Conservation (phyloP, 768 basidiomycete species). For the Tubosaeta brunneosetosa region DNA sequence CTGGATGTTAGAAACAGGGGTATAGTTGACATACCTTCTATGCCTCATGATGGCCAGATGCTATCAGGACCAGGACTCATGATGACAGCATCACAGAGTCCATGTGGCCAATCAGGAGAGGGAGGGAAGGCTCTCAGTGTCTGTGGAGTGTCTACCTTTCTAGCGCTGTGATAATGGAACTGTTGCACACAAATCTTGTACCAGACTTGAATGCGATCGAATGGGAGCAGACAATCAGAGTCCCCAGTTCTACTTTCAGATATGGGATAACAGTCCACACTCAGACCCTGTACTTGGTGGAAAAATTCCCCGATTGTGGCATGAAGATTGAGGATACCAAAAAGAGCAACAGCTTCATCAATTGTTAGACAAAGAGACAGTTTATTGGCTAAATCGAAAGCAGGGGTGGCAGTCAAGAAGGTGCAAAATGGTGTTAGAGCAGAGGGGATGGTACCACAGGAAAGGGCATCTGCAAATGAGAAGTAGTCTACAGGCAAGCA, state of each 20-base stretch:
- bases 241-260: background rate
- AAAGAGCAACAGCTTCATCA: too few relatives aligned
- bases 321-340: too few relatives aligned
- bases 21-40: background rate
- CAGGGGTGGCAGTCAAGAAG: too few relatives aligned
- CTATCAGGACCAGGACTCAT: background rate
- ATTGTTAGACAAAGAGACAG: too few relatives aligned
- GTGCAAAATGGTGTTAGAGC: too few relatives aligned
- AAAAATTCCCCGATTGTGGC: too few relatives aligned
- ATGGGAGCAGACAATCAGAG: background rate
- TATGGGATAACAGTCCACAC: background rate
- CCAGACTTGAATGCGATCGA: constrained; percentile 3
- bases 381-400: too few relatives aligned
- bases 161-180: background rate
- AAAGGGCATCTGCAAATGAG: too few relatives aligned
- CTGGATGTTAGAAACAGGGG: background rate
- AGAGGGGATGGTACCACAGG: too few relatives aligned
- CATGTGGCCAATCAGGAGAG: background rate
- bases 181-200: background rate
- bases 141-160: background rate
- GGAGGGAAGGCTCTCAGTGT: too few relatives aligned
- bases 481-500: too few relatives aligned
- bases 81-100: background rate
- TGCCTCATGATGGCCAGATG: background rate
- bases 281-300: too few relatives aligned